These are phyloP conservation scores for Leccinum boreale DNA, from an alignment of 768 basidiomycete genomes.

Conservation along the genomic window DNA sequence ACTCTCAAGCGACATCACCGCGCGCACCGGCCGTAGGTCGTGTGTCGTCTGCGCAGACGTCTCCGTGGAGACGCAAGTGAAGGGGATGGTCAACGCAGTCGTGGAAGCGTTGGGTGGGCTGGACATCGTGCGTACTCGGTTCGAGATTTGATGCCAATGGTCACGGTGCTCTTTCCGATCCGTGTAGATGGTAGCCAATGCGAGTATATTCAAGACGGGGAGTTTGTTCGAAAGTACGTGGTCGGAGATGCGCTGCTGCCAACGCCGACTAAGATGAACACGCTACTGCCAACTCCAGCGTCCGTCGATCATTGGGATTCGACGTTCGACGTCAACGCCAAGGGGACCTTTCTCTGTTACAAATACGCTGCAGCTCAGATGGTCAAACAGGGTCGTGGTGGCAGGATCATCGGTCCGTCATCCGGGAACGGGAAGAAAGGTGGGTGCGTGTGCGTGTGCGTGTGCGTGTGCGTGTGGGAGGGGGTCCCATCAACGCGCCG, in stretches of 20 bases:
- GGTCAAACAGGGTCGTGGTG: slow-evolving; percentile 39
- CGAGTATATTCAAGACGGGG: neutral
- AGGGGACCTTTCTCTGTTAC: slow-evolving; percentile 35
- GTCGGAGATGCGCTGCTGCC: neutral
- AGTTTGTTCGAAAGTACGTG: neutral
- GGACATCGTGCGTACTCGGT: neutral
- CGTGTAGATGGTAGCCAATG: neutral
- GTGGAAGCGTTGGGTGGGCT: neutral
- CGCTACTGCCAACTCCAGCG: slow-evolving; percentile 14
- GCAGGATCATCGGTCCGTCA: slow-evolving; percentile 31
- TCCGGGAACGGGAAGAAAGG: neutral
- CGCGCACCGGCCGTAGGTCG: neutral
- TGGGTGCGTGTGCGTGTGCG: neutral
- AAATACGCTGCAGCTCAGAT: slow-evolving; percentile 38
- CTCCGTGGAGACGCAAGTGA: neutral
- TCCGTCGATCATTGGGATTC: slow-evolving; percentile 30
- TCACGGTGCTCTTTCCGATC: neutral
- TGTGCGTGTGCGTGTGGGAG: no score
- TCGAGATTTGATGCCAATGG: neutral
- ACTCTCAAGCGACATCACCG: neutral
- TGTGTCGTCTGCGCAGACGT: neutral
- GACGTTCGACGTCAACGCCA: slow-evolving; percentile 32
- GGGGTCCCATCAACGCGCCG: neutral
- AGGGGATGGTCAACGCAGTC: neutral
- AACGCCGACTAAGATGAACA: neutral